Base-by-base conservation (phyloP, 352 stramenopile species). In the Thalassiosira exigua region DNA sequence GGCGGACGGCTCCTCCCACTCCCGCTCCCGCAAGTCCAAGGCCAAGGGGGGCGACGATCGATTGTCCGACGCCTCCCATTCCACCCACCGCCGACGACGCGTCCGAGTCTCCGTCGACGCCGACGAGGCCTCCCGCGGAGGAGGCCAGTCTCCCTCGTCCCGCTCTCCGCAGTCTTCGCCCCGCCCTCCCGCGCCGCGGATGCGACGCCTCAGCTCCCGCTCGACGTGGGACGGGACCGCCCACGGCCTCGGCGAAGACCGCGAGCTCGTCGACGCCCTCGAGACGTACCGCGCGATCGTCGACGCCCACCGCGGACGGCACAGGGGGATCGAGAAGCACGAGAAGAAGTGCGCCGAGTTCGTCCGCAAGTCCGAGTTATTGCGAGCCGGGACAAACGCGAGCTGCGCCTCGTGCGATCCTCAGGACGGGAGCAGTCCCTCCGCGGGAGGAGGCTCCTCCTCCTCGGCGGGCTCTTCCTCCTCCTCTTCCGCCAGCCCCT, bases 321-420 rank as follows among this genome's bases (percentile, higher is more conserved):
- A 48, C 29, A n/a, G n/a, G n/a, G n/a, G n/a, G n/a, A 33, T 69
- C 2, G 68, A 86, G 21, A 69, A 79, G 22, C 81, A 92, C 62
- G 78, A 87, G 33, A 87, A 92, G 67, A 75, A 80, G 22, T 77
- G 85, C 21, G 84, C 87, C 29, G 87, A 85, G 17, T 82, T 90
- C 21, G 44, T 75, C 19, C 50, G 88, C 27, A 61, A 80, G 66
- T 79, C 65, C 36, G 81, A 90, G 61, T 52, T 82, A 2, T 26
- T 90, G 12, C 50, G 59, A 4, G 67, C 77, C 21, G 74, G n/a
- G n/a, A n/a, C n/a, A n/a, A n/a, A n/a, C n/a, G n/a, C n/a, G n/a
- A n/a, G n/a, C n/a, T n/a, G 14, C 22, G 57, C 71, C 2, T 7
- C 33, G 52, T 67, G 42, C 19, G 33, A 19, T 17, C 1, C 39